Evolutionary conservation across 305 asterid genomes (phyloP), one percentile per base, ranked within the genome.

Genomic region (Plantago lanceolata): DNA sequence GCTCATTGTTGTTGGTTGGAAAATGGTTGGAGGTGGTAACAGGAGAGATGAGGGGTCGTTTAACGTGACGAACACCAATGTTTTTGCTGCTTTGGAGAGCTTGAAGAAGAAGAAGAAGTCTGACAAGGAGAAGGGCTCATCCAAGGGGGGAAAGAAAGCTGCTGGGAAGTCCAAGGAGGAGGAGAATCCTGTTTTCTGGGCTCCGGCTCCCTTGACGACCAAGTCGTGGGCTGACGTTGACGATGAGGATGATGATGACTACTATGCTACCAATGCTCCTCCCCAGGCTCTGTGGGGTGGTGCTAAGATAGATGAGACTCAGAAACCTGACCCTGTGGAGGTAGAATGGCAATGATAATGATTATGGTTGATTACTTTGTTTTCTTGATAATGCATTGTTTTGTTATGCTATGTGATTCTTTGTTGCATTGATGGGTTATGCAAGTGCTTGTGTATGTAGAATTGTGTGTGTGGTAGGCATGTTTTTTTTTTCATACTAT

Each of bases 221-320:
- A 92, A 87, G 69, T 92, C 98, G 2, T 92, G 98, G 98, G 98
- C 98, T 3, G 98, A 89, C 82, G 96, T 89, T 67, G 98, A 89
- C 53, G 98, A 92, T 18, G 98, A 89, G 72, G 96, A 89, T 29
- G 98, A 89, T 48, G 98, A 92, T 63, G 95, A 86, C 75, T 92
- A 92, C 76, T 92, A 84, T 29, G 96, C 96, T 29, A 92, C 96
- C 51, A 84, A 88, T 19, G 96, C 95, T 55, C 97, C 97, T 20
- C 98, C 97, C 18, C 86, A 71, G 78, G 82, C 88, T 9, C 67
- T 84, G 66, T 92, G 95, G 96, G 83, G 67, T n/a, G 75, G 73
- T 20, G 79, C 80, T 18, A 75, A 69, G 61, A 66, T 52, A 0
- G 79, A 74, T 35, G 78, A 75, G 73, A 45, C 68, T 0, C 68